Conservation (phyloP, 2,329 filamentous ascomycete genomes). For the Pleoardoris graminearum region DNA sequence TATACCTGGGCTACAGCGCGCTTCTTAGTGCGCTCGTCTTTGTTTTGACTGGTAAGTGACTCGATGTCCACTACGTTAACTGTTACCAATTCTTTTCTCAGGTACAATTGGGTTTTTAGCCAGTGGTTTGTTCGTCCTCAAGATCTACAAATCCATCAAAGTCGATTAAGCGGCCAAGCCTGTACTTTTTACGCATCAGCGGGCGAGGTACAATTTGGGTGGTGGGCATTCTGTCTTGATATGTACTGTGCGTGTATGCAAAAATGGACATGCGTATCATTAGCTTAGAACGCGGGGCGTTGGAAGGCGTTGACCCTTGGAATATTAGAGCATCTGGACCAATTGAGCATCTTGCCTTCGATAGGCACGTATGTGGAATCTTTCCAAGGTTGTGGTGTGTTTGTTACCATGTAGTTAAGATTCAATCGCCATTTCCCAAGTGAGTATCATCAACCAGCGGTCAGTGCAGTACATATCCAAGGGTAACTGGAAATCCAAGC, state of each 20-base stretch:
- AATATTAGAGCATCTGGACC: too few species aligned
- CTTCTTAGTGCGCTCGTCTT: constrained; percentile 91
- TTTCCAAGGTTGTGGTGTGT: too few species aligned
- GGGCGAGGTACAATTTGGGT: background rate
- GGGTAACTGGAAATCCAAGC: too few species aligned
- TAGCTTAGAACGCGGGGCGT: constrained; percentile 1
- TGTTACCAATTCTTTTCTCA: constrained; percentile 42
- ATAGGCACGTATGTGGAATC: background rate
- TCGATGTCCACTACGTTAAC: background rate
- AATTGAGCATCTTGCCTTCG: too few species aligned
- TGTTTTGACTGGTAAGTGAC: constrained; percentile 79
- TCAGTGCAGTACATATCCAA: too few species aligned
- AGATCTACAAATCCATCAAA: constrained; percentile 97
- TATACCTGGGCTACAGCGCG: constrained; percentile 92
- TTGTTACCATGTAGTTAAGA: too few species aligned
- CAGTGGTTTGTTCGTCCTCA: constrained; percentile 90
- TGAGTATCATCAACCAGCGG: too few species aligned
- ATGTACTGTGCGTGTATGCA: constrained; percentile 2
- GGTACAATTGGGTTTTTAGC: constrained; percentile 95
- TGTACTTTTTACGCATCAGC: background rate
- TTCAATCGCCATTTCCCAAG: too few species aligned
- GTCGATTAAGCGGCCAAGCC: constrained; percentile 69
- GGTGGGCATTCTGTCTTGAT: background rate
- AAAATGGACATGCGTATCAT: background rate
- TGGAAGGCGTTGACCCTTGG: constrained; percentile 1